Evolutionary conservation across 2,329 filamentous ascomycete species (phyloP).

Genomic region (Periglandula ipomoeae): DNA sequence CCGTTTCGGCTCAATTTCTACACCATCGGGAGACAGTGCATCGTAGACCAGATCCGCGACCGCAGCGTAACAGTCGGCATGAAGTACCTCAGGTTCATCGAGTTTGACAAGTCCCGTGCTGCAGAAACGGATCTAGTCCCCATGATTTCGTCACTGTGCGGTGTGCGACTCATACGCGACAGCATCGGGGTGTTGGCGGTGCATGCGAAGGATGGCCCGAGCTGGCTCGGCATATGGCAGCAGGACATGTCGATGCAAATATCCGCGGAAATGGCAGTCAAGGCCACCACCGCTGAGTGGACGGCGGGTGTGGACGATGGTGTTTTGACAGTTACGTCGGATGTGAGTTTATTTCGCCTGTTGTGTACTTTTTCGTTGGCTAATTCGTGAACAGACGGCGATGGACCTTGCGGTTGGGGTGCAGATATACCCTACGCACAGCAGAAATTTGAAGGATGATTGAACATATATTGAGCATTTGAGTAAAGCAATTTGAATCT

Average conservation of each 20-base stretch:
- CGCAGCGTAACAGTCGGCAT: slow-evolving; percentile 3
- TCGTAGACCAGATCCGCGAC: slow-evolving; percentile 1
- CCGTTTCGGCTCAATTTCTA: slow-evolving; percentile 9
- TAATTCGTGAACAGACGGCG: slow-evolving; percentile 2
- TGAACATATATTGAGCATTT: too few species aligned
- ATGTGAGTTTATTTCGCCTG: slow-evolving; percentile 8
- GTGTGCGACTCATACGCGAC: slow-evolving; percentile 7
- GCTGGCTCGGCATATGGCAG: slow-evolving; percentile 9
- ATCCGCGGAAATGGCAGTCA: neutral
- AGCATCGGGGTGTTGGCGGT: slow-evolving; percentile 6
- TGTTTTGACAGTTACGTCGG: slow-evolving; percentile 4
- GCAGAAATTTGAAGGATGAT: too few species aligned
- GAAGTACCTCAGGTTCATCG: slow-evolving; percentile 7
- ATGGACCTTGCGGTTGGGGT: slow-evolving; percentile 11
- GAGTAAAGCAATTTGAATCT: too few species aligned
- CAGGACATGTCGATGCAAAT: slow-evolving; percentile 2
- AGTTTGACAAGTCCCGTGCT: slow-evolving; percentile 3
- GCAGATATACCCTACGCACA: too few species aligned
- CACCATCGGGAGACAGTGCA: slow-evolving; percentile 5
- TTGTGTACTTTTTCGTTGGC: neutral
- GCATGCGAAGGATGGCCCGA: slow-evolving; percentile 6
- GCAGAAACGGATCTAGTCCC: slow-evolving; percentile 1
- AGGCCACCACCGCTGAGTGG: slow-evolving; percentile 6
- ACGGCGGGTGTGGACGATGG: neutral
- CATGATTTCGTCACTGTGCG: neutral